These are phyloP conservation scores for Annulohypoxylon stygium DNA, from an alignment of 495 filamentous ascomycete species.

Conservation along the genomic window DNA sequence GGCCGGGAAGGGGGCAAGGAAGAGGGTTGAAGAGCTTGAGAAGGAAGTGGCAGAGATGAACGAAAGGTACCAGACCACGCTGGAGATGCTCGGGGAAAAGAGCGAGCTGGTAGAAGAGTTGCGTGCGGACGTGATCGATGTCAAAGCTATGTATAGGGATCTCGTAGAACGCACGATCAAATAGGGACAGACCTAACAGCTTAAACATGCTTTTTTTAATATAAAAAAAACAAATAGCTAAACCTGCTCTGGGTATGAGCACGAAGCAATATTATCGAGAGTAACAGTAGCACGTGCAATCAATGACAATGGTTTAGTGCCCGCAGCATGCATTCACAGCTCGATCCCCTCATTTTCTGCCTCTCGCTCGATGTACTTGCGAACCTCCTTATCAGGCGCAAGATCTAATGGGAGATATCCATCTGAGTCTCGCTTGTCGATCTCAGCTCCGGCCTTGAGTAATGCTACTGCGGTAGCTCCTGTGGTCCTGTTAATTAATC, in stretches of 20 bases:
- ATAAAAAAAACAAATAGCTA: background rate
- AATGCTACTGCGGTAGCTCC: conserved; percentile 85
- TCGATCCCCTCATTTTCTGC: conserved; percentile 92
- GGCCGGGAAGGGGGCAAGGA: conserved; percentile 70
- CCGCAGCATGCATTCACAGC: conserved; percentile 48
- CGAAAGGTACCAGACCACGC: conserved; percentile 84
- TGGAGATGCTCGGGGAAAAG: conserved; percentile 97
- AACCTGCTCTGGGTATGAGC: conserved; percentile 18
- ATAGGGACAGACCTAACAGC: conserved; percentile 36
- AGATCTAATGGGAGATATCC: conserved; percentile 82
- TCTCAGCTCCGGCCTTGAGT: conserved; percentile 86
- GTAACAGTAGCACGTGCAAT: conserved; percentile 4
- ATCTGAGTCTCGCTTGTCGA: conserved; percentile 80
- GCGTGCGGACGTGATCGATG: conserved; percentile 85
- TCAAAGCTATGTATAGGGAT: conserved; percentile 96
- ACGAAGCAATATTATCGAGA: conserved; percentile 19
- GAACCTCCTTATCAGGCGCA: conserved; percentile 78
- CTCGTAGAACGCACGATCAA: conserved; percentile 84
- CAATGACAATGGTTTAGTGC: background rate
- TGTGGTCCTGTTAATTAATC: conserved; percentile 31
- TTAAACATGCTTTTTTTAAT: conserved; percentile 24
- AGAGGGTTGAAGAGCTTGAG: conserved; percentile 74
- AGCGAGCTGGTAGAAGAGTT: conserved; percentile 94
- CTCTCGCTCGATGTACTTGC: conserved; percentile 80
- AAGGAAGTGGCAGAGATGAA: conserved; percentile 72